Percentiles rank a stretch among this genome's conserved stretches.
These are phyloP conservation scores for Euptelea pleiosperma DNA, from an alignment of 164 flowering plant genomes.

Conservation along the genomic window DNA sequence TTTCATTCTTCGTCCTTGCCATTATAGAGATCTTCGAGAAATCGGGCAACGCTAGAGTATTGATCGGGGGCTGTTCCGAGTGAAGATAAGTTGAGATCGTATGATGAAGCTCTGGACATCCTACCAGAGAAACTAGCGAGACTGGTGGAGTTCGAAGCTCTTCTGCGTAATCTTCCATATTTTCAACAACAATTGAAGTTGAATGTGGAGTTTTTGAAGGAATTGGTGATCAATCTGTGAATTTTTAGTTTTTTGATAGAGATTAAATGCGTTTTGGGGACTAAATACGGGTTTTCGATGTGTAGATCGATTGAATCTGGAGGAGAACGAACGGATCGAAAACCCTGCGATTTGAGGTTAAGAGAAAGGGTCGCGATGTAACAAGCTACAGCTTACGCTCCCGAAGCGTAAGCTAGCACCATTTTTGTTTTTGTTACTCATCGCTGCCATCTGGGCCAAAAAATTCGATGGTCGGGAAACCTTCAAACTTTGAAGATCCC, in stretches of 20 bases:
- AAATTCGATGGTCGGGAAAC: too few relatives aligned
- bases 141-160: conserved; percentile 94
- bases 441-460: too few relatives aligned
- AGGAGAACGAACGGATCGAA: neutral
- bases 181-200: neutral
- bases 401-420: too few relatives aligned
- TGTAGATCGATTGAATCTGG: neutral
- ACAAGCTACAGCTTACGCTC: too few relatives aligned
- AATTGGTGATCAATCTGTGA: too few relatives aligned
- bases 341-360: neutral
- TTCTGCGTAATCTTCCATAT: conserved; percentile 90
- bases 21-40: conserved; percentile 57
- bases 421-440: too few relatives aligned
- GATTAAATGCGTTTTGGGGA: neutral
- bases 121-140: conserved; percentile 56
- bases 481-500: too few relatives aligned
- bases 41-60: conserved; percentile 83
- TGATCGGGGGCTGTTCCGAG: conserved; percentile 79
- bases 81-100: conserved; percentile 60
- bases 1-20: conserved; percentile 24
- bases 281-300: neutral
- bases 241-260: too few relatives aligned
- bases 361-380: too few relatives aligned
- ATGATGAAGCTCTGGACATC: conserved; percentile 69
- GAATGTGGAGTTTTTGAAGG: neutral